Base-by-base conservation (phyloP, 768 basidiomycete species). In the Lentinula raphanica region DNA sequence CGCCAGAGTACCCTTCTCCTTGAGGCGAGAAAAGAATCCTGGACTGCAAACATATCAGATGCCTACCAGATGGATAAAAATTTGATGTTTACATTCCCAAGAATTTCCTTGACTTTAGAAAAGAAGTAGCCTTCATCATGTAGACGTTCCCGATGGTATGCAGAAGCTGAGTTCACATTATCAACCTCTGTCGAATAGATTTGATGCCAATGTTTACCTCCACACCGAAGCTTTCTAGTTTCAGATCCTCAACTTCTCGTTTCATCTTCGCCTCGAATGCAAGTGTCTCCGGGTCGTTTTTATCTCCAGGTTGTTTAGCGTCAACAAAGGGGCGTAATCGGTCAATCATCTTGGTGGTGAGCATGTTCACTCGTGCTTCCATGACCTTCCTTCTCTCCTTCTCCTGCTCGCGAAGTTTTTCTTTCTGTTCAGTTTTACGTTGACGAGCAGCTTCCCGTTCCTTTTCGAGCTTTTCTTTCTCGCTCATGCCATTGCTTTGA, bases 171-270 rank as follows among this genome's bases (percentile, higher is more conserved):
- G 58, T 53, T 31, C 53, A 13, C 29, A 25, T 54, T 11, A 27
- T 57, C 31, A n/a, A 44, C 29, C 42, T 55, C 40, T 31, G 31
- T 31, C 8, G 60, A 39, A 58, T 46, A 36, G 35, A 27, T 29
- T 23, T 31, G 25, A 56, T 11, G 46, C 5, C 49, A 40, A 69
- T 9, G 29, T 82, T 29, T 64, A 92, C 88, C 84, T 98, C 96
- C 23, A 98, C 87, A 49, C 97, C 97, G 71, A 99, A 99, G 63
- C 92, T 94, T 77, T 99, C 96, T 54, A 98, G 73, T 76, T 98
- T 98, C 64, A 99, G 69, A 74, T 99, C 97, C 57, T 96, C 94
- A 1, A 91, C 92, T 71, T 99, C 97, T 28, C 82, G 75, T 66
- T 72, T 79, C 69, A 96, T 90, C 70, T 79, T 85, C 54, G 79